A percentile compares a stretch with the other conserved stretches of the same genome.
Evolutionary conservation across 2,329 filamentous ascomycete genomes (phyloP).

Genomic region (Trichoderma asperellum): DNA sequence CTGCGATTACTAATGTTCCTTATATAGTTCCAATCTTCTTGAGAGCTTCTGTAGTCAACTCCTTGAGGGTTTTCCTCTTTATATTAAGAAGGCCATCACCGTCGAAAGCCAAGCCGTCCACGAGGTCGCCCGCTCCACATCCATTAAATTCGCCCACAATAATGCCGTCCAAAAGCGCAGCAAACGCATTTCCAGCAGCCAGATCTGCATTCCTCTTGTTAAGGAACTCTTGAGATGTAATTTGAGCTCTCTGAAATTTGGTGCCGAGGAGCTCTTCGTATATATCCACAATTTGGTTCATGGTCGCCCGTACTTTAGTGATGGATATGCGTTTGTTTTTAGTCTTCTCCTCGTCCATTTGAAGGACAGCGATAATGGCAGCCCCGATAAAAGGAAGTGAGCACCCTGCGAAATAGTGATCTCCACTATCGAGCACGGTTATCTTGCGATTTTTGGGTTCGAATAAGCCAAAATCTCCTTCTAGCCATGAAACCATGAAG

Average conservation of each 20-base stretch:
- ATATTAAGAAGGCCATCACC: background rate
- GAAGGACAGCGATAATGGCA: constrained; percentile 13
- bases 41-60: background rate
- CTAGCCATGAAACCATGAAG: constrained; percentile 24
- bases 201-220: background rate
- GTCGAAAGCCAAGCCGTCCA: background rate
- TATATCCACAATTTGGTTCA: background rate
- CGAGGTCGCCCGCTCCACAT: background rate
- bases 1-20: background rate
- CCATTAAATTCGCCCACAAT: background rate
- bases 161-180: background rate
- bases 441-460: background rate
- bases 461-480: constrained; percentile 17
- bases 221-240: background rate
- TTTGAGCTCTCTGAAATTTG: background rate
- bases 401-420: background rate
- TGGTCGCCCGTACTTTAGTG: constrained; percentile 15
- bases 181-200: background rate
- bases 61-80: background rate
- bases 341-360: constrained; percentile 25
- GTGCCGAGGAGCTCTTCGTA: background rate
- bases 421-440: background rate
- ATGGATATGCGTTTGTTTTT: constrained; percentile 23
- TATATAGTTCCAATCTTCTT: background rate
- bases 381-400: constrained; percentile 6